Conservation (phyloP, 495 filamentous ascomycete species). For the Xylaria grammica region DNA sequence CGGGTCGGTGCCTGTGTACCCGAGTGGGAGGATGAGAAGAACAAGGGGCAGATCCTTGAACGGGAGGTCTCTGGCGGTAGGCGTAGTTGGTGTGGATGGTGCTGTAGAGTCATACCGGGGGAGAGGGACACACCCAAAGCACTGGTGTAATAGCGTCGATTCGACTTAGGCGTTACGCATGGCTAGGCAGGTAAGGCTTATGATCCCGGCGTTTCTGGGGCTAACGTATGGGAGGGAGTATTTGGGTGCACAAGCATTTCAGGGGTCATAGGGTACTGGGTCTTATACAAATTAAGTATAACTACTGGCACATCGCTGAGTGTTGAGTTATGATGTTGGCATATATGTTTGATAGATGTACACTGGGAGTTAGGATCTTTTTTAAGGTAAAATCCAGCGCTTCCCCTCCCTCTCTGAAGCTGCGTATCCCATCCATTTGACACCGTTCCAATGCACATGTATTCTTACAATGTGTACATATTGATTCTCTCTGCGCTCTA, state of each 20-base stretch:
- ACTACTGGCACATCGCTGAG: background rate
- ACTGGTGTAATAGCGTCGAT: conserved; percentile 5
- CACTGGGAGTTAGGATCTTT: background rate
- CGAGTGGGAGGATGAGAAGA: conserved; percentile 80
- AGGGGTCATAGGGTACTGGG: conserved; percentile 23
- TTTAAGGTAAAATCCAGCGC: background rate
- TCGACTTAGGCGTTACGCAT: background rate
- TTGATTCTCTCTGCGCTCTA: background rate
- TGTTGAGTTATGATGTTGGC: conserved; percentile 6
- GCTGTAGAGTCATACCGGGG: conserved; percentile 61
- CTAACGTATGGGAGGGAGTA: conserved; percentile 5
- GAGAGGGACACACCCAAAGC: conserved; percentile 33
- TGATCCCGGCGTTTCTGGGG: conserved; percentile 11
- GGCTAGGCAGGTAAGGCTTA: background rate
- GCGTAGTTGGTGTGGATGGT: conserved; percentile 74
- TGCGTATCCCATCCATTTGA: background rate
- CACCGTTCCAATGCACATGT: background rate
- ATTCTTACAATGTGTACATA: conserved; percentile 1
- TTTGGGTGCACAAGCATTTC: conserved; percentile 10
- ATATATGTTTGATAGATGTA: conserved; percentile 1
- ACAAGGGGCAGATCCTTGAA: conserved; percentile 56
- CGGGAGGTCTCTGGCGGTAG: conserved; percentile 60
- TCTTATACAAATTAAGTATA: conserved; percentile 17
- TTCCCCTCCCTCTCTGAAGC: conserved; percentile 1
- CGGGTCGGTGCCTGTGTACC: conserved; percentile 79